Base-by-base conservation (phyloP, 2,329 filamentous ascomycete species). In the Diaporthe helianthi region DNA sequence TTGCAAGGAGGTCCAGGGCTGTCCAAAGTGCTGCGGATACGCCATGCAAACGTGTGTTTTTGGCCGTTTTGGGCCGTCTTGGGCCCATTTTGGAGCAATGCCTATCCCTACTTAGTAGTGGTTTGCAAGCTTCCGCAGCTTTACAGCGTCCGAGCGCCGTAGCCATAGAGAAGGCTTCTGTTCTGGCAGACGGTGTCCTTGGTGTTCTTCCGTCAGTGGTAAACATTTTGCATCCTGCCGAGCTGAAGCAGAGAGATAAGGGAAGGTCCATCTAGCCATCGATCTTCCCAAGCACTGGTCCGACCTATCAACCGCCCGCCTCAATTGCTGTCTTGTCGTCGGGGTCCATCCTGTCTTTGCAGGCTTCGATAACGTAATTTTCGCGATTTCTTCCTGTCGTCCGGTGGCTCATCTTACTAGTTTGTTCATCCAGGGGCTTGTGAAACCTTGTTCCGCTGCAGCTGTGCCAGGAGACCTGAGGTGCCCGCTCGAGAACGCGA, bases 101-200 rank as follows among this genome's bases (percentile, higher is more conserved):
- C 31, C 63, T 65, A 51, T 19, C 17, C 44, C 52, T 29, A n/a
- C n/a, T n/a, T n/a, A n/a, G n/a, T n/a, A n/a, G 51, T 71, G 65
- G 36, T 36, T 26, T 69, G 52, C 44, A 47, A 65, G 46, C 29
- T 38, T 19, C 17, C 17, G 46, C 58, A 61, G 46, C 46, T 52
- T 31, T 71, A 52, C 60, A 44, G 52, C 60, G 49, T 47, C 5
- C 38, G 9, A 33, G 26, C 17, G 29, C 33, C 46, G 24, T 60
- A 9, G 53, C 41, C 29, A 52, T 26, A 19, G 24, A n/a, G 31
- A 38, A 41, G 29, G 22, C 52, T 47, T 24, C 22, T 19, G 12
- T 41, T 17, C 7, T 41, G 33, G 63, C 41, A 36, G 44, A 26
- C 41, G 10, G n/a, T 38, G 52, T n/a, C 36, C 44, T 49, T 31